Evolutionary conservation across 371 early-diverging fungal genomes (phyloP).

Genomic region (Mortierella sp.): DNA sequence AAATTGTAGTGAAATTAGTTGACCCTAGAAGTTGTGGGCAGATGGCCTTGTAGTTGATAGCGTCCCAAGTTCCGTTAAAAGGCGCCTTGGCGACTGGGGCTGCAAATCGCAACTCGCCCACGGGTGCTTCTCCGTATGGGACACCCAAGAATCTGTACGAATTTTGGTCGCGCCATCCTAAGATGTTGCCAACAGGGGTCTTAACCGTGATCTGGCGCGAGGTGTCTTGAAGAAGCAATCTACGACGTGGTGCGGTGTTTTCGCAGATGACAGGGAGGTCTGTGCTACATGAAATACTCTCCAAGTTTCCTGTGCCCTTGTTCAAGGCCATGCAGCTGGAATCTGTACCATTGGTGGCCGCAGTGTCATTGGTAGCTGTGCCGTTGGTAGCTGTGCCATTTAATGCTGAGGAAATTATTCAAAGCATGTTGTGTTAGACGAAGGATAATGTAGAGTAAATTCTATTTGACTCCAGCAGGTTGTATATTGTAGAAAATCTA

Average conservation of each 20-base stretch:
- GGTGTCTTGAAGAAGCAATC: slow-evolving; percentile 26
- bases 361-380: not conserved
- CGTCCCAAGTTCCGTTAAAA: slow-evolving; percentile 15
- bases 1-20: slow-evolving; percentile 14
- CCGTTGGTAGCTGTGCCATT: not conserved
- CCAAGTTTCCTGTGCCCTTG: slow-evolving; percentile 21
- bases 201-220: slow-evolving; percentile 31
- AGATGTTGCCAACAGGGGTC: slow-evolving; percentile 29
- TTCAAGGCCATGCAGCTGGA: slow-evolving; percentile 21
- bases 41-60: slow-evolving; percentile 10
- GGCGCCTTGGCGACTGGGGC: slow-evolving; percentile 40
- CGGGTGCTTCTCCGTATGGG: slow-evolving; percentile 32
- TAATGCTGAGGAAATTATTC: not conserved
- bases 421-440: too few relatives aligned
- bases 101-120: slow-evolving; percentile 25
- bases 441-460: too few relatives aligned
- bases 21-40: slow-evolving; percentile 28
- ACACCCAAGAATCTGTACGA: slow-evolving; percentile 40
- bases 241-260: slow-evolving; percentile 20
- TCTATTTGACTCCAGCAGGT: too few relatives aligned
- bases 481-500: not conserved
- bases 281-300: slow-evolving; percentile 14
- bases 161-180: slow-evolving; percentile 31
- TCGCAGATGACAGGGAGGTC: slow-evolving; percentile 20
- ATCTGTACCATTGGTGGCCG: not conserved